Evolutionary conservation across 2,329 filamentous ascomycete genomes (phyloP), one percentile per base, ranked within the genome.

Genomic region (Stagonosporopsis tanaceti): DNA sequence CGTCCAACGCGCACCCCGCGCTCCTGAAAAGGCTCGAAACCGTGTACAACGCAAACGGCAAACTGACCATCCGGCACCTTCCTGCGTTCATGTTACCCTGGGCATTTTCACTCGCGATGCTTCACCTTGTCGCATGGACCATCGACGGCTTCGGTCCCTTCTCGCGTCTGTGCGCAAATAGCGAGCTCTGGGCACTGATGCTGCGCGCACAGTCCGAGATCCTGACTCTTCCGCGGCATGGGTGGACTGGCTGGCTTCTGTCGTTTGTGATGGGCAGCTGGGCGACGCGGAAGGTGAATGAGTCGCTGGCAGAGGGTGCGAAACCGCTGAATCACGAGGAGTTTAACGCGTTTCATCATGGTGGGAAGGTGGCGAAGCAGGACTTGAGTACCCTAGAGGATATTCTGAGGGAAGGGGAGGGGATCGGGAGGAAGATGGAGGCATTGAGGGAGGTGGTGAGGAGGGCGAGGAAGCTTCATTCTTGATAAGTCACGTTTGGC

Each of bases 301-400:
- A 35, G 15, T n/a, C 50, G 34, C 6, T 28, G 20, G 44, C 34
- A 2, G 44, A 59, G 47, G 34, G 47, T n/a, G 55, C 60, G 34
- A 34, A 47, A 30, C 61, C 63, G 14, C 2, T 47, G 35, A 41
- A n/a, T 2, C 56, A 47, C 22, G 47, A 61, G 34, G 60, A 66
- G 47, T 69, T 67, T 41, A 67, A 66, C 48, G 59, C 57, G 5
- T 66, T 64, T 47, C 65, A 68, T 44, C 63, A 68, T 57, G 66
- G 66, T 3, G 41, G 32, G 1, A 67, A 69, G 51, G 63, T 66
- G 15, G 32, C 50, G 8, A 58, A 62, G 42, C 65, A 69, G 41
- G 65, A 68, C 58, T 20, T 65, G 5, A 15, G 17, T 25, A 25
- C 47, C 11, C 20, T 69, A 24, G 53, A 65, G 27, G 59, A 65